Conservation (phyloP, 371 early-diverging fungal species). For the Coemansia sp. region DNA sequence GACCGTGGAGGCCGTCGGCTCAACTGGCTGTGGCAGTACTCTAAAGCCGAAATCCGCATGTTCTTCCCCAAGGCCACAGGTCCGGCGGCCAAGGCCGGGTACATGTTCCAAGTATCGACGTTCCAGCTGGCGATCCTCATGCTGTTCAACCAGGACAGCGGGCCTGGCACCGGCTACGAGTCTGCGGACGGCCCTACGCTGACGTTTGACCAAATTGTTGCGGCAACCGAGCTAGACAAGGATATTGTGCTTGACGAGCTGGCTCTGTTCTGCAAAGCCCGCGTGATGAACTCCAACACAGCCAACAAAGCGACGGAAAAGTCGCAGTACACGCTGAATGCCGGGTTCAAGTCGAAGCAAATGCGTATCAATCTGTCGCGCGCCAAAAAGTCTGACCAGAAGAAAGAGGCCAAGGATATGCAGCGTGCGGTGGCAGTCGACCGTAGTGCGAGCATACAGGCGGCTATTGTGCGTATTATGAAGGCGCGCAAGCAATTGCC, state of each 20-base stretch:
- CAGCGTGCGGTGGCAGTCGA: constrained; percentile 87
- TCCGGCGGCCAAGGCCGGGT: constrained; percentile 43
- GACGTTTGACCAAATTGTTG: constrained; percentile 25
- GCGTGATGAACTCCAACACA: constrained; percentile 60
- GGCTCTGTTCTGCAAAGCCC: constrained; percentile 77
- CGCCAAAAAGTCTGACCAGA: constrained; percentile 79
- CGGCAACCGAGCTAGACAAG: constrained; percentile 65
- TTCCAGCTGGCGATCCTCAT: constrained; percentile 90
- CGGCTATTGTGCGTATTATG: constrained; percentile 96
- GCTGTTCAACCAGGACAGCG: constrained; percentile 60
- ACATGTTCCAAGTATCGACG: constrained; percentile 62
- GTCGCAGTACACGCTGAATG: constrained; percentile 70
- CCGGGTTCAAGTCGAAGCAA: constrained; percentile 87
- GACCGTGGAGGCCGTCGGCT: constrained; percentile 84
- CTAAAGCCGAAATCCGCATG: constrained; percentile 85
- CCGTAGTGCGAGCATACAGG: constrained; percentile 89
- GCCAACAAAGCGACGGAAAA: constrained; percentile 6
- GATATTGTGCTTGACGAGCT: constrained; percentile 71
- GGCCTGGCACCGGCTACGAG: constrained; percentile 45
- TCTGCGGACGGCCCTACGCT: constrained; percentile 35
- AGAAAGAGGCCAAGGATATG: constrained; percentile 83
- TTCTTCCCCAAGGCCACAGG: constrained; percentile 65
- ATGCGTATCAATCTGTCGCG: constrained; percentile 81
- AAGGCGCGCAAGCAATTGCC: constrained; percentile 93
- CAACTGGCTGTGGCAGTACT: constrained; percentile 89